A percentile compares a stretch with the other conserved stretches of the same genome.
Evolutionary conservation across 345 rosid genomes (phyloP).

Genomic region (Eucalyptus shirleyi): DNA sequence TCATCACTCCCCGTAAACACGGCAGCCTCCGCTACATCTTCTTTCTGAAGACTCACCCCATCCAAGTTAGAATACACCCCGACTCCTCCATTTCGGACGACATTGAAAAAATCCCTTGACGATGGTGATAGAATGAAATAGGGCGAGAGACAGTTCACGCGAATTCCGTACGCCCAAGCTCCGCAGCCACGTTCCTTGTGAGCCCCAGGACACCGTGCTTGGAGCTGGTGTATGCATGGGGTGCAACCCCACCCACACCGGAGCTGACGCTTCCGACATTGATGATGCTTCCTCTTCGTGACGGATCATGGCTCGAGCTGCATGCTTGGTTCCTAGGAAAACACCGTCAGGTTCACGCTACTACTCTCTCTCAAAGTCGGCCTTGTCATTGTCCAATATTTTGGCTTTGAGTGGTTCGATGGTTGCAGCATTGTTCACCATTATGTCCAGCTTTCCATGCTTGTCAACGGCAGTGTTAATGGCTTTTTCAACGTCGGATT

Average conservation of each 20-base stretch:
- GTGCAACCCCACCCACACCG: neutral
- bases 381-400: neutral
- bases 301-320: neutral
- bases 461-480: neutral
- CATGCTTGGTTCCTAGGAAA: neutral
- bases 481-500: neutral
- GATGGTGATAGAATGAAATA: neutral
- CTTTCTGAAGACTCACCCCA: neutral
- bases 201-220: neutral
- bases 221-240: neutral
- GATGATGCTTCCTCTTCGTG: neutral
- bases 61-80: neutral
- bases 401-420: rapidly evolving
- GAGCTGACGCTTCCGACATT: neutral
- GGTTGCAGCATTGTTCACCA: neutral
- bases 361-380: neutral
- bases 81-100: neutral
- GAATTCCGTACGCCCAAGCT: neutral
- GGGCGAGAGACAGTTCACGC: neutral
- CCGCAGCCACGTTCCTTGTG: neutral
- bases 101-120: neutral
- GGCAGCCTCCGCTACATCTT: neutral
- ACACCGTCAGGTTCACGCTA: neutral
- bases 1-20: neutral
- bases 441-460: neutral